These are phyloP conservation scores for Botryotinia globosa DNA, from an alignment of 2,329 filamentous ascomycete genomes.

Conservation along the genomic window DNA sequence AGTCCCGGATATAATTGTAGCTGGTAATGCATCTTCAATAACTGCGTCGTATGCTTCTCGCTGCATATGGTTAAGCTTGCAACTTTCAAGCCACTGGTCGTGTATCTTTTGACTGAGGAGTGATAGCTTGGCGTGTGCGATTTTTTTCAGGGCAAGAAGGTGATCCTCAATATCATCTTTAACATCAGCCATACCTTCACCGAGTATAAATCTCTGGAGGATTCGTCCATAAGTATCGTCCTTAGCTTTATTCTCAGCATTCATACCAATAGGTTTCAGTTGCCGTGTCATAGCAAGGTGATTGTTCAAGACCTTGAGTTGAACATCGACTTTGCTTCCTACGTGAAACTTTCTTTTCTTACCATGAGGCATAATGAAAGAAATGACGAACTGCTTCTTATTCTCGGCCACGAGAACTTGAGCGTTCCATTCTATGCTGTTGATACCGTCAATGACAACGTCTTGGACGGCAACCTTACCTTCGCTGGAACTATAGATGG, in stretches of 20 bases:
- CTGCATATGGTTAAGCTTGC: neutral
- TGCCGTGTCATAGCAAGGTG: neutral
- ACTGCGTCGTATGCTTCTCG: neutral
- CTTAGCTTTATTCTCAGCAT: neutral
- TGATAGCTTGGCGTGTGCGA: neutral
- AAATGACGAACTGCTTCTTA: neutral
- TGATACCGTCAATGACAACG: neutral
- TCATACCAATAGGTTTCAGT: neutral
- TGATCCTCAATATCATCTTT: neutral
- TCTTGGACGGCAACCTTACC: neutral
- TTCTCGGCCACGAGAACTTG: neutral
- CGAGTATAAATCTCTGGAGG: neutral
- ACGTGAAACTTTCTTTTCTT: neutral
- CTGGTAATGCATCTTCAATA: neutral
- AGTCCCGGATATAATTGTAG: neutral
- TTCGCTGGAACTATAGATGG: neutral
- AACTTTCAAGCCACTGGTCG: neutral
- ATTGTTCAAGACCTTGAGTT: neutral
- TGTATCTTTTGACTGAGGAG: neutral
- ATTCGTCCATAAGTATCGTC: neutral
- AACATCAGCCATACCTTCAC: neutral
- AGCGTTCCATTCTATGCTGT: neutral
- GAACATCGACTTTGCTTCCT: neutral
- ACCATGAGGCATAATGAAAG: neutral
- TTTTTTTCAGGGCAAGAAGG: neutral